Evolutionary conservation across 1,139 yeast genomes (phyloP).

Genomic region (Nadsonia starkeyi-henricii): DNA sequence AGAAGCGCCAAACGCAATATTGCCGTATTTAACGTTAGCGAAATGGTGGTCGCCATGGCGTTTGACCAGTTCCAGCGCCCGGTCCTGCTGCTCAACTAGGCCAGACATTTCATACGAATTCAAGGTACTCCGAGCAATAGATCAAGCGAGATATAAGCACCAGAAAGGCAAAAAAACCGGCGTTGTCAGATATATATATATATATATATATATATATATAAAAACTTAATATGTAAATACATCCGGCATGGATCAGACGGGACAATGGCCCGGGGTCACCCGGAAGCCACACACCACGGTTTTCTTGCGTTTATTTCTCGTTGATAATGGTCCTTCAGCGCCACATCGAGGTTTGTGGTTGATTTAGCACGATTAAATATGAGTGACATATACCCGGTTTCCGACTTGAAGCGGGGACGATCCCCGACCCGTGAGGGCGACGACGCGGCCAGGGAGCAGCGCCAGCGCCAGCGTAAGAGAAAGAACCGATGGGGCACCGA

Average conservation of each 20-base stretch:
- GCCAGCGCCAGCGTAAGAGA: slow-evolving; percentile 5
- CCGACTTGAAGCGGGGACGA: background rate
- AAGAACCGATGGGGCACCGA: slow-evolving; percentile 23
- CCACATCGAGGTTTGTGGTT: slow-evolving; percentile 4
- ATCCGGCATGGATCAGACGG: no score
- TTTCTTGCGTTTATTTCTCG: no score
- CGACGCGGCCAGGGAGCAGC: slow-evolving; percentile 2
- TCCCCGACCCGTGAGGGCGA: background rate
- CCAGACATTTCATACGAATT: no score
- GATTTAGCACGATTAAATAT: background rate
- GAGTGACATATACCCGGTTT: no score
- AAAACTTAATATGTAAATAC: no score
- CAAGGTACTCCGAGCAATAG: no score
- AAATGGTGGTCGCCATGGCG: slow-evolving; percentile 23
- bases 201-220: no score
- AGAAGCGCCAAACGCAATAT: slow-evolving; percentile 28
- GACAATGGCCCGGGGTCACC: no score
- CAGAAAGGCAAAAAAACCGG: no score
- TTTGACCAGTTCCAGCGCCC: slow-evolving; percentile 4
- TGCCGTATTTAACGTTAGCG: slow-evolving; percentile 35
- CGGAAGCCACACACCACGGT: no score
- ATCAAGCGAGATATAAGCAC: no score
- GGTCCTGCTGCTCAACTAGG: background rate
- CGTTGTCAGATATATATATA: no score
- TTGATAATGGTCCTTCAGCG: slow-evolving; percentile 23